These are phyloP conservation scores for Tetraselmis striata DNA, from an alignment of 139 green algal species.

Conservation along the genomic window DNA sequence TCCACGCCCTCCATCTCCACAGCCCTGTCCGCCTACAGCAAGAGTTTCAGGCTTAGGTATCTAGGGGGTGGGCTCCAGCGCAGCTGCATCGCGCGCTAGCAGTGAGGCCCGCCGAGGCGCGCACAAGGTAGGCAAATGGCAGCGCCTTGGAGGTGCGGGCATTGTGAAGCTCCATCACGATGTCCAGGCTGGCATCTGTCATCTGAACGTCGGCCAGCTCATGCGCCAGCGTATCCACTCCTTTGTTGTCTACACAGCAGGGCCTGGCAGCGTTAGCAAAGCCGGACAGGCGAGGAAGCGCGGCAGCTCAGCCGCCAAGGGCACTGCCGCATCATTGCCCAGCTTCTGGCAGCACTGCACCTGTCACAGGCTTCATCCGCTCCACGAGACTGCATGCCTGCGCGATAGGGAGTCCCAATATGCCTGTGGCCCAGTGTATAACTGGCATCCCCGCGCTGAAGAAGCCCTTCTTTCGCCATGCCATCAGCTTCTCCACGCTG, in stretches of 20 bases:
- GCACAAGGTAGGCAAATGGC: not conserved
- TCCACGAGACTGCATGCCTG: not conserved
- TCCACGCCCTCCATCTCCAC: not conserved
- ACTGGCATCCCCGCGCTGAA: not conserved
- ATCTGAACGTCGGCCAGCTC: not conserved
- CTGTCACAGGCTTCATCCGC: not conserved
- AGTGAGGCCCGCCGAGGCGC: too few species aligned
- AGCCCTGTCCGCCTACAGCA: not conserved
- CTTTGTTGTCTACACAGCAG: too few species aligned
- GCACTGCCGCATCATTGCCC: too few species aligned
- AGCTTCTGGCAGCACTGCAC: too few species aligned
- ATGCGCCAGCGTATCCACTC: not conserved
- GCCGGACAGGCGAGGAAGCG: too few species aligned
- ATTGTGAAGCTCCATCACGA: not conserved
- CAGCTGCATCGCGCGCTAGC: too few species aligned
- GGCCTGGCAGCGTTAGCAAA: too few species aligned
- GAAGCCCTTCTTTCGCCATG: not conserved
- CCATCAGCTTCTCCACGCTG: not conserved
- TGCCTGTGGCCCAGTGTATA: not conserved
- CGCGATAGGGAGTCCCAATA: not conserved
- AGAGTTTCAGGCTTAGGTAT: not conserved
- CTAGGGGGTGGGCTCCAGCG: too few species aligned
- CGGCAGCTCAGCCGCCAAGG: too few species aligned
- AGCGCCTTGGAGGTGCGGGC: not conserved
- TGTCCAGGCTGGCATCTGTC: not conserved